Evolutionary conservation across 805 yeast genomes (phyloP).

Genomic region (Tetrapisispora taiwanensis): DNA sequence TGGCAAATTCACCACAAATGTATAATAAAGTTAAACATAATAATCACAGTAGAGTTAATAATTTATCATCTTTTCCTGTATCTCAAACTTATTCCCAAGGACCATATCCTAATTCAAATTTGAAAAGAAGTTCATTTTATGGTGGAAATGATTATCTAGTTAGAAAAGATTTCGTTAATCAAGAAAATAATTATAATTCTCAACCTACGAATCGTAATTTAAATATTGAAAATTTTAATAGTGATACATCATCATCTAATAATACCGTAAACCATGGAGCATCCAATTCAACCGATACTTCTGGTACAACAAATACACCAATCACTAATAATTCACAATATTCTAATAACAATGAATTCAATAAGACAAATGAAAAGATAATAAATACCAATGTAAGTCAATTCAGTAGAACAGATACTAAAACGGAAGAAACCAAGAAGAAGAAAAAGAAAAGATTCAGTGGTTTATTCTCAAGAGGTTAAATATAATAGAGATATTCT

Average conservation of each 20-base stretch:
- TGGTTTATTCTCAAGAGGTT: not conserved
- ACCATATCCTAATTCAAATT: not conserved
- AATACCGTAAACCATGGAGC: not conserved
- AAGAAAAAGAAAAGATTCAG: constrained; percentile 1
- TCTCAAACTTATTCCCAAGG: not conserved
- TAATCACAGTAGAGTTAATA: not conserved
- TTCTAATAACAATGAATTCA: not conserved
- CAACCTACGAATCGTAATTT: not conserved
- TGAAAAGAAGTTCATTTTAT: not conserved
- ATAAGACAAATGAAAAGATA: not conserved
- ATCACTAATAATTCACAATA: not conserved
- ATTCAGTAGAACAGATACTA: not conserved
- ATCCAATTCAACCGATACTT: not conserved
- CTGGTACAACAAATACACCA: not conserved
- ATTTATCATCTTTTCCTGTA: too few species aligned
- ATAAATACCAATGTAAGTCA: not conserved
- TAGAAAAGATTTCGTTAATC: not conserved
- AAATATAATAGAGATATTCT: too few species aligned
- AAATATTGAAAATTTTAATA: not conserved
- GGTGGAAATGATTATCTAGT: not conserved
- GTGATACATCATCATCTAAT: not conserved
- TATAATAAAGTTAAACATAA: not conserved
- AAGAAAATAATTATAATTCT: not conserved
- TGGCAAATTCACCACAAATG: not conserved
- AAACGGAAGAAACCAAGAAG: not conserved